A percentile compares a stretch with the other conserved stretches of the same genome.
These are phyloP conservation scores for Pseudogymnoascus sp. DNA, from an alignment of 2,329 filamentous ascomycete species.

Conservation along the genomic window DNA sequence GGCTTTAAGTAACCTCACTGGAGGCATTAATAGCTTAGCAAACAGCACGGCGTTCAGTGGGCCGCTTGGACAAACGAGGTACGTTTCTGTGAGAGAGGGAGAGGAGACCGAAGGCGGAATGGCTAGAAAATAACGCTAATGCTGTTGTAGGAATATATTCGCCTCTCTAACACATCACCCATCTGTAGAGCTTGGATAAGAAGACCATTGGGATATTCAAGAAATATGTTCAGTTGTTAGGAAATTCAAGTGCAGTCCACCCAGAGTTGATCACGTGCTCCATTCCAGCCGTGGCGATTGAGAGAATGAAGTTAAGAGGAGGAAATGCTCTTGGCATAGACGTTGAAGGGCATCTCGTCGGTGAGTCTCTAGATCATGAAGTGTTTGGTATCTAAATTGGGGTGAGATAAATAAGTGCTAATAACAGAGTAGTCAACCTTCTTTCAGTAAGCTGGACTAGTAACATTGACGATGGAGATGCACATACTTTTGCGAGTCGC, in stretches of 20 bases:
- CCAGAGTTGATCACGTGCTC: conserved; percentile 15
- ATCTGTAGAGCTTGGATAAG: neutral
- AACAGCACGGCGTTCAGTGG: neutral
- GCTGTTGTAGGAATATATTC: neutral
- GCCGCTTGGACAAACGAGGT: neutral
- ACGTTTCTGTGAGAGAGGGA: neutral
- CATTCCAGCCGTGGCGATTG: conserved; percentile 11
- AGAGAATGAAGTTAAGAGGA: conserved; percentile 16
- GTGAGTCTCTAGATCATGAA: conserved; percentile 5
- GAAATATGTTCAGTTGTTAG: conserved; percentile 4
- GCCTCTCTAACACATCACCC: neutral
- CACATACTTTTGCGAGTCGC: neutral
- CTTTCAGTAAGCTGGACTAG: conserved; percentile 1
- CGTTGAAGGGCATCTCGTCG: conserved; percentile 12
- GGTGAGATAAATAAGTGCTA: neutral
- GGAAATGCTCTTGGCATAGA: conserved; percentile 20
- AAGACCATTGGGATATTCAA: neutral
- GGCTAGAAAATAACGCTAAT: neutral
- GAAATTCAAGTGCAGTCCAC: conserved; percentile 14
- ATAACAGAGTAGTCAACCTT: neutral
- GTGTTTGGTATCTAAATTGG: neutral
- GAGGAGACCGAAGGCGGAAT: neutral
- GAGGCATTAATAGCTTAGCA: neutral
- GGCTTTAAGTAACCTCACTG: neutral
- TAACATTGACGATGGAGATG: neutral